phyloP scores from a whole-genome alignment of 176 grass and related monocot species.

The Avena sativa region DNA sequence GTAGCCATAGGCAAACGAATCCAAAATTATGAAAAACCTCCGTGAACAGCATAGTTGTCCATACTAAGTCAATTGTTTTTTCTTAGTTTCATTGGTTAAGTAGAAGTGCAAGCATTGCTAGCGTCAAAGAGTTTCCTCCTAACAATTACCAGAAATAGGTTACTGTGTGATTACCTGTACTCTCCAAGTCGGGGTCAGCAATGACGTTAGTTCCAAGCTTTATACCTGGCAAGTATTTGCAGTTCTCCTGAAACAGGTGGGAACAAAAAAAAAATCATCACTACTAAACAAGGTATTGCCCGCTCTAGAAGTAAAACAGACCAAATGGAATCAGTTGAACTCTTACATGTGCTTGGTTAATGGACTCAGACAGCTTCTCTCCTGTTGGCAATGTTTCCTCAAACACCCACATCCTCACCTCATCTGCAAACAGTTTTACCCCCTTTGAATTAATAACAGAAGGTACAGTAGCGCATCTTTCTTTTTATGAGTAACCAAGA shows the following conservation, averaged over 20 bases:
- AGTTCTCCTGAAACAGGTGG: constrained; percentile 76
- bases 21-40: not conserved
- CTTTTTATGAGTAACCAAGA: not conserved
- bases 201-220: constrained; percentile 86
- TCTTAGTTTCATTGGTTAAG: not conserved
- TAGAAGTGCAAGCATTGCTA: constrained; percentile 28
- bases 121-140: not conserved
- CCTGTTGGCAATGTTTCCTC: constrained; percentile 80
- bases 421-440: constrained; percentile 47
- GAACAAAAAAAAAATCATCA: constrained; percentile 2
- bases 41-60: not conserved
- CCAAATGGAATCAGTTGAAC: not conserved
- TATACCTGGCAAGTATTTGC: constrained; percentile 92
- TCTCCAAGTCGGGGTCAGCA: constrained; percentile 92
- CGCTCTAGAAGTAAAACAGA: constrained; percentile 8
- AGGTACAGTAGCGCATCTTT: not conserved
- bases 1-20: not conserved
- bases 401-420: constrained; percentile 95
- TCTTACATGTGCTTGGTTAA: constrained; percentile 79
- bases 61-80: not conserved
- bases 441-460: not conserved
- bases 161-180: constrained; percentile 60
- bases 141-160: constrained; percentile 15
- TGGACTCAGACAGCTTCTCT: constrained; percentile 80
- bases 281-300: not conserved